Evolutionary conservation across 257 asterid species (phyloP).

Genomic region (Solanum piurae): DNA sequence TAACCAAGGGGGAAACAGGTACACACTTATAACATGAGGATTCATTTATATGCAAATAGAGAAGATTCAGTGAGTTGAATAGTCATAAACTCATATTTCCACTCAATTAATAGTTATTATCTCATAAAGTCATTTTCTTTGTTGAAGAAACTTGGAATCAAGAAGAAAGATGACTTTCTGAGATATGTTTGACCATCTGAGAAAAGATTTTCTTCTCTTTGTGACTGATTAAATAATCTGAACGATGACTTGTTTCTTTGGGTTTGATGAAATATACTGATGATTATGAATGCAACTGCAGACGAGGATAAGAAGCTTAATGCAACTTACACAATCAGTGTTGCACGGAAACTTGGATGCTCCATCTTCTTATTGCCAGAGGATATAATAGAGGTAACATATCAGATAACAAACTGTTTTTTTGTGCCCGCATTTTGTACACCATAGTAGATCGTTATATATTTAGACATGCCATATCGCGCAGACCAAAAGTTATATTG

Average conservation of each 20-base stretch:
- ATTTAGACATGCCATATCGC: neutral
- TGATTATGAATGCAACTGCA: constrained; percentile 9
- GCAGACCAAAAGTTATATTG: neutral
- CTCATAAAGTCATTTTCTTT: neutral
- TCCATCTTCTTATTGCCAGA: constrained; percentile 43
- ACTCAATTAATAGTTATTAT: neutral
- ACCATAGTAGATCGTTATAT: neutral
- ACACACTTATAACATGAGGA: neutral
- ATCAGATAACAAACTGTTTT: neutral
- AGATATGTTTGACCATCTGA: neutral
- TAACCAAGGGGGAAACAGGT: constrained; percentile 85
- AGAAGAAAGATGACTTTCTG: neutral
- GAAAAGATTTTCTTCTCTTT: neutral
- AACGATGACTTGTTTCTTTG: neutral
- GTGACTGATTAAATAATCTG: neutral
- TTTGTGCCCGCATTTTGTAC: neutral
- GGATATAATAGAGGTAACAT: constrained; percentile 34
- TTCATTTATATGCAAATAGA: neutral
- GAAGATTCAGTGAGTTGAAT: neutral
- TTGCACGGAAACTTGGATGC: constrained; percentile 40
- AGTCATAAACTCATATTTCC: neutral
- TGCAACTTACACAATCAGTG: constrained; percentile 39
- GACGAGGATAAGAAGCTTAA: constrained; percentile 38
- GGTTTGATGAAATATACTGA: neutral
- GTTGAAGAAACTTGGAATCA: neutral